Conservation (phyloP, 176 grass and related monocot genomes). For the Echinochloa phyllopogon region DNA sequence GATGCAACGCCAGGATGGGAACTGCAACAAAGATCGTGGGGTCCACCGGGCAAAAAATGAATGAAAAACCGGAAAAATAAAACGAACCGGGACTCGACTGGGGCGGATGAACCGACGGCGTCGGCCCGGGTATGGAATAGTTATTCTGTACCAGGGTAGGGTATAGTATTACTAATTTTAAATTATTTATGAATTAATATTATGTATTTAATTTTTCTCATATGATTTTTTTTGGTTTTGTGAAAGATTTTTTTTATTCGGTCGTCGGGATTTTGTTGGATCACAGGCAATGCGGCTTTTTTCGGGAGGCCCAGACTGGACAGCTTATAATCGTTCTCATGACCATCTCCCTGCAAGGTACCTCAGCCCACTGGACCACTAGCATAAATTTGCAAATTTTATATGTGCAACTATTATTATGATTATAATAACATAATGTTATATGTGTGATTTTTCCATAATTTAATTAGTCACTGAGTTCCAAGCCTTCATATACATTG, state of each 20-base stretch:
- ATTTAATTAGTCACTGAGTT: not conserved
- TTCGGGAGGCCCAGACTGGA: slow-evolving; percentile 31
- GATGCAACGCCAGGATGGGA: no score
- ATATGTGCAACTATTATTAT: not conserved
- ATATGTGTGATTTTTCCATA: no score
- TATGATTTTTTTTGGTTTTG: not conserved
- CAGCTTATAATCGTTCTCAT: slow-evolving; percentile 46
- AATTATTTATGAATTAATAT: not conserved
- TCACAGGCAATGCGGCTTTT: slow-evolving; percentile 46
- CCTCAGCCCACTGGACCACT: not conserved
- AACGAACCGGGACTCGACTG: no score
- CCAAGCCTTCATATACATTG: not conserved
- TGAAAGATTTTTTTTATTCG: not conserved
- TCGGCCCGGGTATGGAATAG: no score
- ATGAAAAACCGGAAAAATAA: no score
- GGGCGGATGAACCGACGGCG: no score
- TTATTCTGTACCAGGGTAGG: no score
- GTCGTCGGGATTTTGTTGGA: not conserved
- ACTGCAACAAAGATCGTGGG: no score
- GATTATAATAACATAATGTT: not conserved
- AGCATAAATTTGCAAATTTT: not conserved
- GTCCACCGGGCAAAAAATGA: no score
- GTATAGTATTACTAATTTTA: no score
- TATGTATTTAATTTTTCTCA: not conserved
- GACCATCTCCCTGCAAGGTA: slow-evolving; percentile 45